Conservation (phyloP, 2,329 filamentous ascomycete genomes). For the Fusarium sublunatum region DNA sequence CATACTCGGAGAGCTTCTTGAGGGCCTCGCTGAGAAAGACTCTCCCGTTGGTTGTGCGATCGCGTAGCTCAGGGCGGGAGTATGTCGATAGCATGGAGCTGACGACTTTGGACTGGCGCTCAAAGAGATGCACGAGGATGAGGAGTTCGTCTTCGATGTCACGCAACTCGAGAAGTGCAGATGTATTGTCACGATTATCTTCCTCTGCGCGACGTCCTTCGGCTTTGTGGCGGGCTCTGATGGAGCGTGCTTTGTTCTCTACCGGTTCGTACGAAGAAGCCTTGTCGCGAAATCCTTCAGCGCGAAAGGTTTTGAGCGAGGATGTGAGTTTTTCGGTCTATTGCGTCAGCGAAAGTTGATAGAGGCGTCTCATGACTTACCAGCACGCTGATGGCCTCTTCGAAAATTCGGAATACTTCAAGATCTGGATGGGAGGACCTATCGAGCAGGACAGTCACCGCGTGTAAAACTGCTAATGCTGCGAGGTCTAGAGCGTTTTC, state of each 20-base stretch:
- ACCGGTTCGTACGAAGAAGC: conserved; percentile 54
- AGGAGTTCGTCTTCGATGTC: conserved; percentile 73
- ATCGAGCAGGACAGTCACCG: conserved; percentile 71
- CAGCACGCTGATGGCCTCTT: conserved; percentile 72
- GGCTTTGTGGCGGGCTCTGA: conserved; percentile 53
- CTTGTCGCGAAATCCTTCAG: conserved; percentile 64
- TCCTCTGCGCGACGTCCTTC: conserved; percentile 61
- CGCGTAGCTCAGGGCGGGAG: conserved; percentile 54
- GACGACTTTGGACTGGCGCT: conserved; percentile 65
- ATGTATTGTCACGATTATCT: conserved; percentile 72
- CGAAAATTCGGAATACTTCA: conserved; percentile 73
- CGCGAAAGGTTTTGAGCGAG: conserved; percentile 71
- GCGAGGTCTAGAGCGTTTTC: conserved; percentile 72
- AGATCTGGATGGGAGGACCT: conserved; percentile 69
- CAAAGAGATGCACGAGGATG: conserved; percentile 67
- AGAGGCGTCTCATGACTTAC: conserved; percentile 49
- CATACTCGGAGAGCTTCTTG: conserved; percentile 65
- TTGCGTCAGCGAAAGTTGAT: neutral
- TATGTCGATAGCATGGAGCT: conserved; percentile 60
- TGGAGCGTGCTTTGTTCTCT: conserved; percentile 55
- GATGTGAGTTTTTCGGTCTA: conserved; percentile 72
- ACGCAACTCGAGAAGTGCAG: conserved; percentile 69
- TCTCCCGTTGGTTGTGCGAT: conserved; percentile 59
- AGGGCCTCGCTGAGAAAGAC: conserved; percentile 65
- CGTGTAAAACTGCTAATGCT: conserved; percentile 70